phyloP scores from a whole-genome alignment of 345 rosid genomes.

The Aquilaria malaccensis region DNA sequence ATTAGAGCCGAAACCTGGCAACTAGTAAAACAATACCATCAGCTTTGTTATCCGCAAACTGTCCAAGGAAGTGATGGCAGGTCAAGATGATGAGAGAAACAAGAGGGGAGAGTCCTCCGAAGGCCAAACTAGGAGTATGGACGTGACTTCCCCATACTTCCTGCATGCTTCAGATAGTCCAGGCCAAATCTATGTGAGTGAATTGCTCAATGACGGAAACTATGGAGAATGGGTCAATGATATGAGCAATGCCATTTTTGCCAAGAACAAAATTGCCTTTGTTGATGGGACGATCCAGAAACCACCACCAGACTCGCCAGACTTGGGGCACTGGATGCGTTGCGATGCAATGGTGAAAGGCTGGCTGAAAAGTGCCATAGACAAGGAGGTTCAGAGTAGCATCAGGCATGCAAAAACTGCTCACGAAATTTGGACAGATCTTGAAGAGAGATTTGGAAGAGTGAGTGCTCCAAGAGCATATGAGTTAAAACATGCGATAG shows the following conservation, averaged over 20 bases:
- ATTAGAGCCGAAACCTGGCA: no score
- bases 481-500: not conserved
- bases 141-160: slow-evolving; percentile 1
- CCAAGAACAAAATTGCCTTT: not conserved
- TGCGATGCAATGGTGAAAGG: not conserved
- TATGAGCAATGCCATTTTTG: not conserved
- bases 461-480: not conserved
- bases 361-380: not conserved
- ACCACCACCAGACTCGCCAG: not conserved
- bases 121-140: not conserved
- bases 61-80: no score
- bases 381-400: not conserved
- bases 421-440: not conserved
- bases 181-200: not conserved
- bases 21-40: no score
- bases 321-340: not conserved
- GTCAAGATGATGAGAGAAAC: no score
- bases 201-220: not conserved
- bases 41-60: no score
- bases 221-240: not conserved
- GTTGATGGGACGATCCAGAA: not conserved
- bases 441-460: not conserved
- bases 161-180: not conserved
- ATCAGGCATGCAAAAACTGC: not conserved
- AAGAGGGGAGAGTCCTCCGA: no score